These are phyloP conservation scores for Oryza rufipogon DNA, from an alignment of 176 grass and related monocot species.

Conservation along the genomic window DNA sequence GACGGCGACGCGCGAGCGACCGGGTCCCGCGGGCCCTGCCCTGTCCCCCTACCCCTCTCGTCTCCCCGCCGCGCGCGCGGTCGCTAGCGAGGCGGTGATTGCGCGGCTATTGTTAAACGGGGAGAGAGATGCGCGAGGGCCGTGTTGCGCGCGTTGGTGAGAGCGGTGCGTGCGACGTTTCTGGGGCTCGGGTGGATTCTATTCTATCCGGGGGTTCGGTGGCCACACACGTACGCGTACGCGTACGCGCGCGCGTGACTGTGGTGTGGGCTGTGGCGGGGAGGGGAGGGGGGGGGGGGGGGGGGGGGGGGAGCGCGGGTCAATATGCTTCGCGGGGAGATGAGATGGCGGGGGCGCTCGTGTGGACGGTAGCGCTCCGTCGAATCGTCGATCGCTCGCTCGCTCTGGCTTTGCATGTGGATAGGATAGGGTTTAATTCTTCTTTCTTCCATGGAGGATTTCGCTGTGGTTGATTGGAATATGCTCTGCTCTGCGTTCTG, in stretches of 20 bases:
- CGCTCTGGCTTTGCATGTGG: neutral
- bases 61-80: no score
- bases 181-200: neutral
- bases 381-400: neutral
- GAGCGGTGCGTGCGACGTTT: neutral
- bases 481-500: neutral
- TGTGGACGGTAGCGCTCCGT: neutral
- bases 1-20: constrained; percentile 47
- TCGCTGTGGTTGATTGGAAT: neutral
- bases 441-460: neutral
- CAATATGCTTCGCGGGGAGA: neutral
- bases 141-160: no score
- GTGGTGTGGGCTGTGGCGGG: no score
- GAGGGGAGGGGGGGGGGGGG: no score
- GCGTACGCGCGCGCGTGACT: neutral
- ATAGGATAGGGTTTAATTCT: constrained; percentile 7
- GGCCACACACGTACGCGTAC: no score
- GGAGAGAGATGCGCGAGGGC: no score
- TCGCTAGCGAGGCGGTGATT: no score
- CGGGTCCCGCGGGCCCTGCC: constrained; percentile 3
- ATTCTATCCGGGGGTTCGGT: neutral
- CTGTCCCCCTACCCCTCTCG: no score
- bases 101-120: no score
- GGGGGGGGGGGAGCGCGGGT: neutral
- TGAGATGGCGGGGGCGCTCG: neutral